Percentiles rank a stretch among this genome's conserved stretches.
Evolutionary conservation across 257 asterid genomes (phyloP).

Genomic region (Nicotiana tomentosiformis): DNA sequence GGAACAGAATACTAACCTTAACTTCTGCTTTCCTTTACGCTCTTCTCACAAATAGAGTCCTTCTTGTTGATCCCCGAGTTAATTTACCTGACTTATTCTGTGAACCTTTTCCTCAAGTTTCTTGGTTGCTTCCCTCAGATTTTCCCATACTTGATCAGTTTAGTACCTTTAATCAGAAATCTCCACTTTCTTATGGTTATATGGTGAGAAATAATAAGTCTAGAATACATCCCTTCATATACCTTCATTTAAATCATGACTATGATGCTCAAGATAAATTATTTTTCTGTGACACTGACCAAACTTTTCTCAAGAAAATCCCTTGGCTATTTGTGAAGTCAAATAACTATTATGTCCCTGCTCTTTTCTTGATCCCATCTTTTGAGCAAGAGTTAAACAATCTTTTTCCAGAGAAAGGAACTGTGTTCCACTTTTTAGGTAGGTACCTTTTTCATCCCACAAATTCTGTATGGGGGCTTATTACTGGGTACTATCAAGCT

Average conservation of each 20-base stretch:
- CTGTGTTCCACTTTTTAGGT: constrained; percentile 68
- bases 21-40: constrained; percentile 83
- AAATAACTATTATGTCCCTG: constrained; percentile 61
- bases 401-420: constrained; percentile 64
- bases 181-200: constrained; percentile 50
- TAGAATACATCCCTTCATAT: constrained; percentile 31
- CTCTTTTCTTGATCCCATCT: constrained; percentile 56
- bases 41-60: constrained; percentile 70
- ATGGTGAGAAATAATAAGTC: constrained; percentile 35
- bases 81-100: constrained; percentile 72
- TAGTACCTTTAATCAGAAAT: constrained; percentile 36
- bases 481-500: constrained; percentile 53
- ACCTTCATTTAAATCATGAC: constrained; percentile 66
- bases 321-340: constrained; percentile 62
- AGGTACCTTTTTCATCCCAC: constrained; percentile 75
- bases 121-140: constrained; percentile 74
- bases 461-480: constrained; percentile 62
- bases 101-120: constrained; percentile 70
- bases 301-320: constrained; percentile 31
- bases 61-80: constrained; percentile 55
- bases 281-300: constrained; percentile 68
- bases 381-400: constrained; percentile 45
- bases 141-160: constrained; percentile 42
- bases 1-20: constrained; percentile 61
- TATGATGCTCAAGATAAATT: constrained; percentile 51